A percentile compares a stretch with the other conserved stretches of the same genome.
phyloP scores from a whole-genome alignment of 2,329 filamentous ascomycete genomes.

The Penicillium sp. region DNA sequence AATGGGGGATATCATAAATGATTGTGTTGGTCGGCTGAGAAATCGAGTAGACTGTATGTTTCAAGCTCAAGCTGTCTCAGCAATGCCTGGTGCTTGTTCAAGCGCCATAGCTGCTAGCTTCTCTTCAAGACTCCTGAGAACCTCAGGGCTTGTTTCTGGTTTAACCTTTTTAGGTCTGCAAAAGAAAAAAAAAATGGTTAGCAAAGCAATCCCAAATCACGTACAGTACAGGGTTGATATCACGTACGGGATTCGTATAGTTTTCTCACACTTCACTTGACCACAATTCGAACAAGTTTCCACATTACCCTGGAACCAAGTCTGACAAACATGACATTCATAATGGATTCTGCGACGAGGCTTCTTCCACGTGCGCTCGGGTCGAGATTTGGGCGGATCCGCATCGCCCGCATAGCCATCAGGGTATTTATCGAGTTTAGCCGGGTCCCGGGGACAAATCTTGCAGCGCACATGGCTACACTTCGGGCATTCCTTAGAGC shows the following conservation, averaged over 20 bases:
- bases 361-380: constrained; percentile 39
- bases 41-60: background rate
- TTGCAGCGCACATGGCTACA: constrained; percentile 75
- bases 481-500: constrained; percentile 61
- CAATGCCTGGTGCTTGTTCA: background rate
- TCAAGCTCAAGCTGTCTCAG: background rate
- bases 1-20: background rate
- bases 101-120: constrained; percentile 31
- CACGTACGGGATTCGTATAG: constrained; percentile 43
- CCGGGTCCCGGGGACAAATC: constrained; percentile 74
- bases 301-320: constrained; percentile 32
- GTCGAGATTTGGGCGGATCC: constrained; percentile 35
- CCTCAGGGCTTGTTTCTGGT: constrained; percentile 39
- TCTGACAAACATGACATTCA: constrained; percentile 42
- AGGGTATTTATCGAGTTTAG: constrained; percentile 44
- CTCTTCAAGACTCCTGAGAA: constrained; percentile 41
- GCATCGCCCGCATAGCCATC: constrained; percentile 47
- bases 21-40: background rate
- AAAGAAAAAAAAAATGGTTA: constrained; percentile 8
- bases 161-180: constrained; percentile 42
- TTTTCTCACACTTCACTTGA: constrained; percentile 42
- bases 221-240: background rate
- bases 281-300: constrained; percentile 39
- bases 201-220: background rate
- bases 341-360: constrained; percentile 41